Percentiles rank a stretch among this genome's conserved stretches.
These are phyloP conservation scores for Aspergillus proliferans DNA, from an alignment of 2,329 filamentous ascomycete species.

Conservation along the genomic window DNA sequence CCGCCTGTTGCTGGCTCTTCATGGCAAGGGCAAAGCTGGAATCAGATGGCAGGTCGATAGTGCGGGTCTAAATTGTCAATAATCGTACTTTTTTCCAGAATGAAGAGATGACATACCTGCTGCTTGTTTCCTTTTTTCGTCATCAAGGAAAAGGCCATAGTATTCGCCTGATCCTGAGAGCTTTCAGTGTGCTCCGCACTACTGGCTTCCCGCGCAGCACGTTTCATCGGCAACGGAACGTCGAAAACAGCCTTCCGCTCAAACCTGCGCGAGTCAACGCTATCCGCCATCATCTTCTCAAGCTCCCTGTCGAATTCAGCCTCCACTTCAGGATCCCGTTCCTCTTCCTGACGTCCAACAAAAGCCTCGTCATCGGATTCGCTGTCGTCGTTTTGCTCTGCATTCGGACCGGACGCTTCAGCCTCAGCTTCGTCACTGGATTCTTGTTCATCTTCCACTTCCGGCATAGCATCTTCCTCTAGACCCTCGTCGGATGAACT, in stretches of 20 bases:
- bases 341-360: constrained; percentile 83
- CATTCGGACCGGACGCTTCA: constrained; percentile 40
- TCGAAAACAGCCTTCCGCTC: constrained; percentile 93
- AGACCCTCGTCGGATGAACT: constrained; percentile 71
- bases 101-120: constrained; percentile 55
- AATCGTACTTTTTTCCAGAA: not conserved
- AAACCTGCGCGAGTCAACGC: constrained; percentile 89
- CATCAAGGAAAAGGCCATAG: constrained; percentile 94
- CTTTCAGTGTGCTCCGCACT: constrained; percentile 8
- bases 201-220: constrained; percentile 54
- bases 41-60: constrained; percentile 77
- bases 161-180: constrained; percentile 41
- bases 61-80: constrained; percentile 61
- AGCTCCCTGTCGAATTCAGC: constrained; percentile 97
- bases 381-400: constrained; percentile 39
- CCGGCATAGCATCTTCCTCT: constrained; percentile 52
- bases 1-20: constrained; percentile 90
- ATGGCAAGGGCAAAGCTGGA: constrained; percentile 94
- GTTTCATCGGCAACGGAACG: constrained; percentile 89
- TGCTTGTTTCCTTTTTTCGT: constrained; percentile 95
- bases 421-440: constrained; percentile 44
- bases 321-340: constrained; percentile 86
- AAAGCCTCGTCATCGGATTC: constrained; percentile 82
- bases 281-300: constrained; percentile 97
- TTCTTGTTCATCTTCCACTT: constrained; percentile 51